Base-by-base conservation (phyloP, 208 protist genomes). In the Leishmania guyanensis region DNA sequence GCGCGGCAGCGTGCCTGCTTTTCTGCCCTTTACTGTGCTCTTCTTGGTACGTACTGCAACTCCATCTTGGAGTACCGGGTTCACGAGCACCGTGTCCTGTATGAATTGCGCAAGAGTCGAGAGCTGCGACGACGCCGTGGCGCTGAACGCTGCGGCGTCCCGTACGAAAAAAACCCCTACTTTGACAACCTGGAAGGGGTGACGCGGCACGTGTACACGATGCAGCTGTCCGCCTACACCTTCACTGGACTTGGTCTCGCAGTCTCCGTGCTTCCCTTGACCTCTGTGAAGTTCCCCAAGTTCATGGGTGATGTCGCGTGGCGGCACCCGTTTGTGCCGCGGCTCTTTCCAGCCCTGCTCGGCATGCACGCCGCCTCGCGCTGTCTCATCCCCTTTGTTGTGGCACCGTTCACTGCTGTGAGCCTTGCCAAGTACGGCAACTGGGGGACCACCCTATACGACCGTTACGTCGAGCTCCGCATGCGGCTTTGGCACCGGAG, bases 221-320 rank as follows among this genome's bases (percentile, higher is more conserved):
- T 94, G 85, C 93, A 97, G 81, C 76, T 70, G 33, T 86, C 89
- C 12, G 82, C 91, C 2, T 98, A 97, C 85, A 82, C 79, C 64
- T 62, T 87, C 14, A 91, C 93, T 12, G 88, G 74, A 5, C 53
- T 88, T 8, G 88, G 79, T 48, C 84, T 98, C 56, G 64, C 87
- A 26, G 64, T 90, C 48, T 97, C 92, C 39, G 74, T 95, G 72
- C 79, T 97, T 20, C 95, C 91, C 0, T 84, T 97, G 43, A 92
- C 85, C 50, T 85, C 89, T 2, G 89, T 96, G 68, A 93, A 88
- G 78, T 96, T 96, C 60, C 95, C 95, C 9, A 94, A 93, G 83
- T 98, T 89, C 68, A 96, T 97, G 93, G 92, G 93, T 60, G 92
- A 98, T 80, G 93, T 97, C 54, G 89, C 88, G 46, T 97, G 93